Conservation (phyloP, 1,284 basidiomycete genomes). For the Stereum hirsutum region DNA sequence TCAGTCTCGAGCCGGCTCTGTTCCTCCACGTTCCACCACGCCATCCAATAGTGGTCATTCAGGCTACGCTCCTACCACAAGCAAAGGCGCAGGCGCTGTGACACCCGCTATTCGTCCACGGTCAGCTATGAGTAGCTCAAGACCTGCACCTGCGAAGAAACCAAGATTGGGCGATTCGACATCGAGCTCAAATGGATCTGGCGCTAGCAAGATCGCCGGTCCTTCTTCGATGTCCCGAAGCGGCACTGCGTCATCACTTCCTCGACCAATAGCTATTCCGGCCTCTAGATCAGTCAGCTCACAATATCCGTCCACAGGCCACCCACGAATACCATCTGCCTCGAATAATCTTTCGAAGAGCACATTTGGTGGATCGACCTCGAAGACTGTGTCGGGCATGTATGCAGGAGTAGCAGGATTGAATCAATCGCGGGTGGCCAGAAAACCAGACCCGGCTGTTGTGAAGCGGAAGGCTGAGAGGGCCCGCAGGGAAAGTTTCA, state of each 20-base stretch:
- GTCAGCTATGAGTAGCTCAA: slow-evolving; percentile 28
- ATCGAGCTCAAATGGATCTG: slow-evolving; percentile 6
- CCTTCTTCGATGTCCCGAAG: background rate
- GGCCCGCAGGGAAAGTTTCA: slow-evolving; percentile 64
- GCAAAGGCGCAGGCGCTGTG: slow-evolving; percentile 28
- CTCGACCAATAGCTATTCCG: slow-evolving; percentile 18
- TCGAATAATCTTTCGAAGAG: background rate
- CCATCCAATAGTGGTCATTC: slow-evolving; percentile 33
- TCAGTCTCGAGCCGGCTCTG: slow-evolving; percentile 35
- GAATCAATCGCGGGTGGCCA: slow-evolving; percentile 17
- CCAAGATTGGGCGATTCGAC: slow-evolving; percentile 31
- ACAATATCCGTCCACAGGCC: slow-evolving; percentile 40
- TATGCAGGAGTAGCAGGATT: background rate
- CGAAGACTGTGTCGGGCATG: background rate
- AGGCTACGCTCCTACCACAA: slow-evolving; percentile 23
- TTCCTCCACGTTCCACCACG: slow-evolving; percentile 51
- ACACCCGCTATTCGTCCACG: slow-evolving; percentile 52
- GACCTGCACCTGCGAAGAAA: slow-evolving; percentile 46
- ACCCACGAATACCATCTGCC: slow-evolving; percentile 27
- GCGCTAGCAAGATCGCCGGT: slow-evolving; percentile 8
- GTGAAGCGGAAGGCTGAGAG: slow-evolving; percentile 40
- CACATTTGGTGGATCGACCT: background rate
- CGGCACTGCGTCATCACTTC: slow-evolving; percentile 22
- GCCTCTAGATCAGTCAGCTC: slow-evolving; percentile 37
- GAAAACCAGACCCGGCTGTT: too few relatives aligned